Conservation (phyloP, 192 early-diverging fungal species). For the Lunasporangiospora selenospora region DNA sequence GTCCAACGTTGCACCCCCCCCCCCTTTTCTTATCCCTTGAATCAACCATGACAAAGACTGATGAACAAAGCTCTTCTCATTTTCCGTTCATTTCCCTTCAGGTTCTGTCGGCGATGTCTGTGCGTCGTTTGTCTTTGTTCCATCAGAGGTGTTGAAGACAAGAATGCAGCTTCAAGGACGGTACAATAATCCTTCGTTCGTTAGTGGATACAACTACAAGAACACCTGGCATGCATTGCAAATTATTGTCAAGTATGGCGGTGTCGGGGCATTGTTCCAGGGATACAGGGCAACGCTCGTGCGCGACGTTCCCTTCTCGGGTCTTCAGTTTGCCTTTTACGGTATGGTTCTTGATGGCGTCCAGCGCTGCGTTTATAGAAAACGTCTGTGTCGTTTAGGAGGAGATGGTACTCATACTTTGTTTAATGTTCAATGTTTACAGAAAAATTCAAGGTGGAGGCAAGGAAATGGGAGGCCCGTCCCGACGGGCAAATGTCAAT, state of each 20-base stretch:
- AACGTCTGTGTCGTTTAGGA: too few species aligned
- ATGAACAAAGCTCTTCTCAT: too few species aligned
- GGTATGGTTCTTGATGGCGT: constrained; percentile 43
- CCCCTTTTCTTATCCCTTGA: too few species aligned
- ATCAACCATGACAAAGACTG: too few species aligned
- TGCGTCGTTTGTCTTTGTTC: constrained; percentile 55
- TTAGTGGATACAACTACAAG: constrained; percentile 66
- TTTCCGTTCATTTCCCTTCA: not conserved
- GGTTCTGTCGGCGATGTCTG: constrained; percentile 50
- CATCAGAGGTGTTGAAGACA: constrained; percentile 66
- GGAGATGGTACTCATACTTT: too few species aligned
- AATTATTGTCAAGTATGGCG: constrained; percentile 59
- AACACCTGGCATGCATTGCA: constrained; percentile 59
- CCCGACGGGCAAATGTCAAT: constrained; percentile 39
- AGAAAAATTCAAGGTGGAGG: constrained; percentile 55
- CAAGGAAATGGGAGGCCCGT: constrained; percentile 14
- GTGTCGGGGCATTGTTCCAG: constrained; percentile 55
- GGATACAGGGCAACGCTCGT: constrained; percentile 54
- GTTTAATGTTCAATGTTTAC: not conserved
- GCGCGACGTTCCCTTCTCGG: constrained; percentile 55
- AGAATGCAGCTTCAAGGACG: constrained; percentile 73
- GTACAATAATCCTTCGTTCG: constrained; percentile 65
- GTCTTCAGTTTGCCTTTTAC: constrained; percentile 56
- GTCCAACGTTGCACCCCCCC: too few species aligned
- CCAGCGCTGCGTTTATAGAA: too few species aligned